A percentile compares a stretch with the other conserved stretches of the same genome.
Evolutionary conservation across 78 protist species (phyloP).

Genomic region (Acrasis kona): DNA sequence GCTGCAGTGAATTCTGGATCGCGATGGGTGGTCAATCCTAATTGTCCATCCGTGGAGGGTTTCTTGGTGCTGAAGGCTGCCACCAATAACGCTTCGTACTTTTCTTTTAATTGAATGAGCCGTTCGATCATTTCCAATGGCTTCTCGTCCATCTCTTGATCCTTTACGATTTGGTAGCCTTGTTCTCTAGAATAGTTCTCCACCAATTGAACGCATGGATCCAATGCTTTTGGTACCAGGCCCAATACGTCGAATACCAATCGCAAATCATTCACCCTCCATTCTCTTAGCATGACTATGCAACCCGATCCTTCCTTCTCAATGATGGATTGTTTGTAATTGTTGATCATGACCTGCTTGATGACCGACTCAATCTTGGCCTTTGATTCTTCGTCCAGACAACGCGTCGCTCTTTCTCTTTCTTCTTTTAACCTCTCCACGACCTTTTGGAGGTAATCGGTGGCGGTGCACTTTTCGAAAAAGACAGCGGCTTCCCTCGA

Average conservation of each 20-base stretch:
- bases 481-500: conserved; percentile 5
- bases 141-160: background rate
- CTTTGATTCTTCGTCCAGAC: conserved; percentile 1
- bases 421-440: conserved; percentile 13
- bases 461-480: background rate
- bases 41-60: too few species aligned
- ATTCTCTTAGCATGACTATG: conserved; percentile 1
- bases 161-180: background rate
- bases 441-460: conserved; percentile 9
- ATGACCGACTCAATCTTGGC: conserved; percentile 9
- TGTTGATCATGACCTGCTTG: conserved; percentile 1
- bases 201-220: background rate
- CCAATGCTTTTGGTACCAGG: background rate
- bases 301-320: conserved; percentile 10
- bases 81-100: conserved; percentile 12
- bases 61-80: background rate
- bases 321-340: background rate
- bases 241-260: background rate
- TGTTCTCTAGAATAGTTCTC: background rate
- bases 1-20: background rate
- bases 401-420: conserved; percentile 7
- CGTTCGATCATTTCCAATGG: background rate
- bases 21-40: background rate
- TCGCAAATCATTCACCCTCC: conserved; percentile 3
- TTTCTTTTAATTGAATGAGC: background rate